A percentile compares a stretch with the other conserved stretches of the same genome.
phyloP scores from a whole-genome alignment of 805 yeast species.

The Spathaspora arborariae region DNA sequence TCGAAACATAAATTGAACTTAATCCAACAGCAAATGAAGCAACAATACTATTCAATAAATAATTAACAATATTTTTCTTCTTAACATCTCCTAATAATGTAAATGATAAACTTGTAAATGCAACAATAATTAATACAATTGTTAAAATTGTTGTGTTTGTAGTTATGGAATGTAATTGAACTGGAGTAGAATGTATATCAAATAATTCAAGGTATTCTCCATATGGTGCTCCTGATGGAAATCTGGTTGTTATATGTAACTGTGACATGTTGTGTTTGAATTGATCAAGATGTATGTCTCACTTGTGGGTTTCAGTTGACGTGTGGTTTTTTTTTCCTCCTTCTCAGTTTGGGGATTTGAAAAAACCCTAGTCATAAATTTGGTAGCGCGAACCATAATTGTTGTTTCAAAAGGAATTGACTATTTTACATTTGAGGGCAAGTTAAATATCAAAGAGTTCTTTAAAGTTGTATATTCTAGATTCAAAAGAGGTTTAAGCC shows the following conservation, averaged over 20 bases:
- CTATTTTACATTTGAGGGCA: no score
- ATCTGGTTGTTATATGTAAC: slow-evolving; percentile 8
- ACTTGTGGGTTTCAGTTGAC: no score
- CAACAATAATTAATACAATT: slow-evolving; percentile 20
- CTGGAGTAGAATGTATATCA: slow-evolving; percentile 18
- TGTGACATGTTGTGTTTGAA: neutral
- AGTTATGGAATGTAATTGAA: slow-evolving; percentile 17
- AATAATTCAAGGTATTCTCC: slow-evolving; percentile 21
- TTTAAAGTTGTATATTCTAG: no score
- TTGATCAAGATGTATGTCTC: no score
- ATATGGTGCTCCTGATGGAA: slow-evolving; percentile 23
- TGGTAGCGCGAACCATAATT: no score
- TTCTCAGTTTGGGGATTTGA: no score
- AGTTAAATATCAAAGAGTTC: no score
- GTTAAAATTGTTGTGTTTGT: slow-evolving; percentile 17
- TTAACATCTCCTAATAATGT: slow-evolving; percentile 27
- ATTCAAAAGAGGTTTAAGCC: no score
- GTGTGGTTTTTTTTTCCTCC: no score
- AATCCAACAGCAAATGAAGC: slow-evolving; percentile 38
- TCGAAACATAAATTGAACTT: slow-evolving; percentile 34
- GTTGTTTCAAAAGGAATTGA: no score
- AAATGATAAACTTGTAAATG: slow-evolving; percentile 26
- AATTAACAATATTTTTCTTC: slow-evolving; percentile 20
- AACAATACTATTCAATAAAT: slow-evolving; percentile 25
- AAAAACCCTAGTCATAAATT: no score